Conservation (phyloP, 2,329 filamentous ascomycete species). For the Cercospora sp. region DNA sequence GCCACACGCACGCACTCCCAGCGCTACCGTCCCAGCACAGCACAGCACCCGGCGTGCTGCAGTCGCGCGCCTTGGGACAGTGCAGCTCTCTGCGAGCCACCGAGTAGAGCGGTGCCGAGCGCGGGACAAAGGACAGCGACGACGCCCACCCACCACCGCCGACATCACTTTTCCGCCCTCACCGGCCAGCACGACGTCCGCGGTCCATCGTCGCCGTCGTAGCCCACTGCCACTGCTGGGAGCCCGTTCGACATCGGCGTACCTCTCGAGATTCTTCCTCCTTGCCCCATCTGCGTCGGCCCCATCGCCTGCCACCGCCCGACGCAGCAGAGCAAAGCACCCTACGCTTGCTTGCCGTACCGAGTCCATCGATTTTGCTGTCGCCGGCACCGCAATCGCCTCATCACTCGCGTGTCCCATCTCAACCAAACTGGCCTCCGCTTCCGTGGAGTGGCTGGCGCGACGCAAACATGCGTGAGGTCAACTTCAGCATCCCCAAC, state of each 20-base stretch:
- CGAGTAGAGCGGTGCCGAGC: neutral
- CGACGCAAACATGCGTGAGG: slow-evolving; percentile 83
- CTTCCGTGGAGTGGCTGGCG: slow-evolving; percentile 17
- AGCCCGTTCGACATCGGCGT: neutral
- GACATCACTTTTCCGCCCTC: neutral
- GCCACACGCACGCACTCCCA: neutral
- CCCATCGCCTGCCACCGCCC: slow-evolving; percentile 17
- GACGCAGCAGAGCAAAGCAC: slow-evolving; percentile 2
- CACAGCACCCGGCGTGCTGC: slow-evolving; percentile 10
- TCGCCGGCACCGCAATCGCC: neutral
- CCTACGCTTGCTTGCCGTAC: slow-evolving; percentile 9
- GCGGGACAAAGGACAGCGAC: neutral
- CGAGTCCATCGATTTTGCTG: slow-evolving; percentile 20
- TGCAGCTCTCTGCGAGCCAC: neutral
- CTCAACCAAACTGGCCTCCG: slow-evolving; percentile 5
- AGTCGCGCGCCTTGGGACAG: neutral
- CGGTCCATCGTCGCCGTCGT: neutral
- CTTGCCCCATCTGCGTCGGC: neutral
- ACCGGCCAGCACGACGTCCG: neutral
- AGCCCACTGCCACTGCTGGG: neutral
- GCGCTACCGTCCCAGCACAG: slow-evolving; percentile 3
- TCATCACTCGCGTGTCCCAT: slow-evolving; percentile 1
- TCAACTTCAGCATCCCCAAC: slow-evolving; percentile 99
- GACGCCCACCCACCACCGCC: neutral
- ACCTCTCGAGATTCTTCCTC: neutral